Percentiles rank a stretch among this genome's conserved stretches.
phyloP scores from a whole-genome alignment of 208 protist genomes.

The Acanthamoeba castellanii region DNA sequence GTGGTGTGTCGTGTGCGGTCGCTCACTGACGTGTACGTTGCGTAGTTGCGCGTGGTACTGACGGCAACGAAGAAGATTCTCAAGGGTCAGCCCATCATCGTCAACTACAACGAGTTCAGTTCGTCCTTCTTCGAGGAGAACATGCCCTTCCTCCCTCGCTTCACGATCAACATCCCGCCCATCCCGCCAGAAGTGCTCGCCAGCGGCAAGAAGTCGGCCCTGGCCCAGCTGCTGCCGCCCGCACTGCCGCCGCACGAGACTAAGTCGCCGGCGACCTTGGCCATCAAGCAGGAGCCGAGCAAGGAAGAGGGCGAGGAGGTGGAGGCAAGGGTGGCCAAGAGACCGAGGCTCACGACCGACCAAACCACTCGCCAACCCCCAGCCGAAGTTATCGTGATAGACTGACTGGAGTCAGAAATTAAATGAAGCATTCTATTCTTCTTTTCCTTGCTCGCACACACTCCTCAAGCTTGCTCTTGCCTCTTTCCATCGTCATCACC shows the following conservation, averaged over 20 bases:
- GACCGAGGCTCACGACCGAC: not conserved
- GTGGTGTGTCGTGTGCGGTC: not conserved
- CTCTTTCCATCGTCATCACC: not conserved
- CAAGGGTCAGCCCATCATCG: slow-evolving; percentile 56
- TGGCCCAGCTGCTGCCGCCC: not conserved
- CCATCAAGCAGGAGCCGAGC: not conserved
- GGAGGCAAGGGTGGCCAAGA: not conserved
- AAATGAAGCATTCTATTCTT: not conserved
- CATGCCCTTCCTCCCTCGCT: slow-evolving; percentile 44
- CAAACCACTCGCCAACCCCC: not conserved
- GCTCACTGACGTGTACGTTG: no score
- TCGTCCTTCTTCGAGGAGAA: slow-evolving; percentile 71
- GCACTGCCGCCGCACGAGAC: not conserved
- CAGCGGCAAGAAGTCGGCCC: slow-evolving; percentile 50
- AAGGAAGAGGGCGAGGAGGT: not conserved
- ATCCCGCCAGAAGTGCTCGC: slow-evolving; percentile 15
- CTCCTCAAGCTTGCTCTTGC: not conserved
- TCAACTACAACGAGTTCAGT: slow-evolving; percentile 65
- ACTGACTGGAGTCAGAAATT: no score
- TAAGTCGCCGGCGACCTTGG: not conserved
- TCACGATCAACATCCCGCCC: slow-evolving; percentile 21
- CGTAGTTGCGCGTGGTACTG: slow-evolving; percentile 22
- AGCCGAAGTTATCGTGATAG: not conserved
- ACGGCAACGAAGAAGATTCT: slow-evolving; percentile 29
- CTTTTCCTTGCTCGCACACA: not conserved